Evolutionary conservation across 306 rosid species (phyloP), one percentile per base, ranked within the genome.

Genomic region (Prunus mume): DNA sequence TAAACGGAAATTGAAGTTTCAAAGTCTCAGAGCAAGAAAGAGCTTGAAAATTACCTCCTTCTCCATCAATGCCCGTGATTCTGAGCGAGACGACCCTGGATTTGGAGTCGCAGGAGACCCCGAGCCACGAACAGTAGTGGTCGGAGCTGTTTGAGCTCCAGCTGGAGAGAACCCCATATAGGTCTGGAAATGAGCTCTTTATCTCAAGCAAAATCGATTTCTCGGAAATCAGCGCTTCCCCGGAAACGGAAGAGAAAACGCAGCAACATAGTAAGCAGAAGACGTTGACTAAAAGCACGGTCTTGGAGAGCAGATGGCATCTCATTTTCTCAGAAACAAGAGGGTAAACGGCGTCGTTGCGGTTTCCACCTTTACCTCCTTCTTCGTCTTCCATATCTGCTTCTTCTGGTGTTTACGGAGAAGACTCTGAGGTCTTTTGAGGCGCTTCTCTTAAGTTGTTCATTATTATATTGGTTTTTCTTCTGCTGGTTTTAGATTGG

Each of bases 41-140:
- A 58, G 78, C 62, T 71, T 25, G 52, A 55, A 38, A 65, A 41
- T 79, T 79, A 83, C 83, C 81, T 79, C 71, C 50, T 60, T 74
- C 57, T 2, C 43, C 82, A 19, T 28, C 22, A 57, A 46, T 27
- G 4, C 69, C 81, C 27, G 24, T 6, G 49, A 83, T 51, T 32
- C 64, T 52, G 34, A 83, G 74, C 49, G 83, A 64, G 65, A 72
- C 56, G 47, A 83, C 83, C 50, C 73, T 50, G 66, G 74, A 65
- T 11, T 57, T 15, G 17, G 74, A 65, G 78, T 75, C 78, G 75
- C 83, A 83, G 43, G 78, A 55, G 55, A 83, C 81, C 46, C 86
- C 83, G 45, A 20, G 27, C 86, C 83, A 83, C 18, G 63, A 69
- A 27, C 86, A 83, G 78, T 79, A 78, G 71, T 55, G 78, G 79